phyloP scores from a whole-genome alignment of 345 rosid species.

The Cardiospermum halicacabum region DNA sequence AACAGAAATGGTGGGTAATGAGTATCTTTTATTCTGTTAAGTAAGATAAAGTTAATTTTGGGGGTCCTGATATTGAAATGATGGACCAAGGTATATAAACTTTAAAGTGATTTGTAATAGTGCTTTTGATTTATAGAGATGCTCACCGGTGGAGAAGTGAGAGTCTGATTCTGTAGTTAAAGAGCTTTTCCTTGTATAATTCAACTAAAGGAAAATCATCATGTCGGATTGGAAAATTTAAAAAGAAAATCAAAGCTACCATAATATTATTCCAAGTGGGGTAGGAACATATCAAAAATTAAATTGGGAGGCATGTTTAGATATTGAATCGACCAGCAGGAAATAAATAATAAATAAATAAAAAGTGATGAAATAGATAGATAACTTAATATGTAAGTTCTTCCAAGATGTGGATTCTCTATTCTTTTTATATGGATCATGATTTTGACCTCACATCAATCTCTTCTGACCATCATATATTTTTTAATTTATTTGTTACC shows the following conservation, averaged over 20 bases:
- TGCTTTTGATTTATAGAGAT: conserved; percentile 11
- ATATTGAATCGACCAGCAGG: not conserved
- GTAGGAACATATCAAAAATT: conserved; percentile 5
- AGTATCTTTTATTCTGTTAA: not conserved
- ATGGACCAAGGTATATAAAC: conserved; percentile 5
- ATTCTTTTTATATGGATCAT: not conserved
- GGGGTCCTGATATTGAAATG: not conserved
- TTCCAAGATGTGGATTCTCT: not conserved
- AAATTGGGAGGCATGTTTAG: not conserved
- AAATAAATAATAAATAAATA: too few species aligned
- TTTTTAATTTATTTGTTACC: too few species aligned
- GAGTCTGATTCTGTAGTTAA: not conserved
- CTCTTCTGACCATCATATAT: too few species aligned
- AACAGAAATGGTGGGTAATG: not conserved
- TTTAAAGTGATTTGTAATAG: conserved; percentile 7
- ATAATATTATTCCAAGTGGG: conserved; percentile 7
- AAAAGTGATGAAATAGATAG: too few species aligned
- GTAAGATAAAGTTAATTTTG: too few species aligned
- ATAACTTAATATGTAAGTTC: not conserved
- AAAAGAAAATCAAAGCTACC: conserved; percentile 6
- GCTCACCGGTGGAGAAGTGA: conserved; percentile 18
- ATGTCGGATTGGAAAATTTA: conserved; percentile 17
- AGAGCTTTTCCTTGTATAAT: conserved; percentile 20
- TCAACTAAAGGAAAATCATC: conserved; percentile 11
- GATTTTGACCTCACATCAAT: not conserved